phyloP scores from a whole-genome alignment of 129 eudicot genomes.

The Gnaphalium uliginosum region DNA sequence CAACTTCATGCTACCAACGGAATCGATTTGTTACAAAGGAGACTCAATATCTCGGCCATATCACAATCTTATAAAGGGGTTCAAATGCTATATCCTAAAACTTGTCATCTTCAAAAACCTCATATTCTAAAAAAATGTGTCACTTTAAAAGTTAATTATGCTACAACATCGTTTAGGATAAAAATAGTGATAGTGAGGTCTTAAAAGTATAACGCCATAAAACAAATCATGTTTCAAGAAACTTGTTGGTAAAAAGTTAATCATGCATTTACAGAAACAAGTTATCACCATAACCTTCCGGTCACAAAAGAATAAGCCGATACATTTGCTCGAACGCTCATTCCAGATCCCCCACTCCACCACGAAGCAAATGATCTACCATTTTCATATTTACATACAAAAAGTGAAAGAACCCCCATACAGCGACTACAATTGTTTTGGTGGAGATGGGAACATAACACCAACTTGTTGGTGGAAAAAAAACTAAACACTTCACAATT shows the following conservation, averaged over 20 bases:
- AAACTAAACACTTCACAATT: slow-evolving; percentile 30
- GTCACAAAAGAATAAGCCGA: slow-evolving; percentile 14
- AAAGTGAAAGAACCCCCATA: slow-evolving; percentile 25
- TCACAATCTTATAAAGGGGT: no score
- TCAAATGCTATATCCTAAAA: no score
- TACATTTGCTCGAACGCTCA: slow-evolving; percentile 15
- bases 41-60: no score
- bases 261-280: not conserved
- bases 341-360: slow-evolving; percentile 15
- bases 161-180: not conserved
- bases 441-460: not conserved
- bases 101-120: no score
- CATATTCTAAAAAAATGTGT: no score
- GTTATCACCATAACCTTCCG: not conserved
- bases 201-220: not conserved
- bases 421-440: slow-evolving; percentile 24
- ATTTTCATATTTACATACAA: slow-evolving; percentile 24
- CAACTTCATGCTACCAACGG: not conserved
- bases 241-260: not conserved
- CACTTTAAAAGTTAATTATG: not conserved
- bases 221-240: not conserved
- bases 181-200: no score
- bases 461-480: slow-evolving; percentile 23
- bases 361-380: slow-evolving; percentile 7
- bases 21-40: not conserved